These are phyloP conservation scores for Aspergillus ochraceus DNA, from an alignment of 2,329 filamentous ascomycete species.

Conservation along the genomic window DNA sequence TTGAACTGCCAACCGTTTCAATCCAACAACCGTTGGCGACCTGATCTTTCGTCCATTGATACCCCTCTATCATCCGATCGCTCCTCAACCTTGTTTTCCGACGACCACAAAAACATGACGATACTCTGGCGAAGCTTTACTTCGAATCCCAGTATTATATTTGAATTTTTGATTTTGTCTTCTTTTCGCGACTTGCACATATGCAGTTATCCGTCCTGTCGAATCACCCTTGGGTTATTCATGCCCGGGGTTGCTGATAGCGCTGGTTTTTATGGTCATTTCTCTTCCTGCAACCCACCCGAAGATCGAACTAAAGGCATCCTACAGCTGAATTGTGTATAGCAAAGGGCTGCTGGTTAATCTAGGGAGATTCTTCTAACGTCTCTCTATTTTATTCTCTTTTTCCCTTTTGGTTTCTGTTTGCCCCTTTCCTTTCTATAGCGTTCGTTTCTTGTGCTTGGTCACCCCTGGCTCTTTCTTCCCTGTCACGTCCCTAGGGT, in stretches of 20 bases:
- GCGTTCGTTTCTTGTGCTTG: slow-evolving; percentile 32
- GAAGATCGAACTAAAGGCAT: slow-evolving; percentile 10
- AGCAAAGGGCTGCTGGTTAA: slow-evolving; percentile 28
- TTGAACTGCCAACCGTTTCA: slow-evolving; percentile 19
- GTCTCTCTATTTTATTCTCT: slow-evolving; percentile 22
- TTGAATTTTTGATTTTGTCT: slow-evolving; percentile 18
- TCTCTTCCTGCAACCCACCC: slow-evolving; percentile 5
- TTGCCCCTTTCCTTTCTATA: slow-evolving; percentile 13
- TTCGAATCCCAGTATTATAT: slow-evolving; percentile 24
- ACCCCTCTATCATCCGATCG: slow-evolving; percentile 11
- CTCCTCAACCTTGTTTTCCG: slow-evolving; percentile 17
- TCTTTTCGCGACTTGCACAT: slow-evolving; percentile 33
- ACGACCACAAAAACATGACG: slow-evolving; percentile 36
- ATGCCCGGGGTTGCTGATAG: neutral
- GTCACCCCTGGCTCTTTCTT: slow-evolving; percentile 27
- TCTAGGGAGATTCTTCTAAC: neutral
- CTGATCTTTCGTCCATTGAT: slow-evolving; percentile 12
- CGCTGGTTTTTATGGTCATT: neutral
- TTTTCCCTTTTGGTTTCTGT: slow-evolving; percentile 17
- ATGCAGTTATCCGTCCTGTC: slow-evolving; percentile 20
- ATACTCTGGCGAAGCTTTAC: slow-evolving; percentile 29
- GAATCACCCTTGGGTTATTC: slow-evolving; percentile 8
- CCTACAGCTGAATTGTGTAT: slow-evolving; percentile 27
- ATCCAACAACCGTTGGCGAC: slow-evolving; percentile 3
- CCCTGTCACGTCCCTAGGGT: slow-evolving; percentile 46